Evolutionary conservation across 2,329 filamentous ascomycete genomes (phyloP), one percentile per base, ranked within the genome.

Genomic region (Trichophyton benhamiae): DNA sequence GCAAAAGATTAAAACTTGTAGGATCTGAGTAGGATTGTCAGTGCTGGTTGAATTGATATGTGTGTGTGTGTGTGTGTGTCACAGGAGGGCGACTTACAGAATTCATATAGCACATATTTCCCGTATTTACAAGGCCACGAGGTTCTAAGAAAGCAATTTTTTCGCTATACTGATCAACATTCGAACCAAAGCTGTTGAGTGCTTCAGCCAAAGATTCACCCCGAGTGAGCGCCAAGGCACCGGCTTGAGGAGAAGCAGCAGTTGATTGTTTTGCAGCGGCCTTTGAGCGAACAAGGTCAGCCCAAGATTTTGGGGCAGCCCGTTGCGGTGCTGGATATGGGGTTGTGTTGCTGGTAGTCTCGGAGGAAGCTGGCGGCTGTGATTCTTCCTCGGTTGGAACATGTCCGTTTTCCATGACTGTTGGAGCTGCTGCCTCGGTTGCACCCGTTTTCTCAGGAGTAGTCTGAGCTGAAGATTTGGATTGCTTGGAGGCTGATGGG

Each of bases 91-190:
- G n/a, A 78, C 89, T 77, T 81, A 96, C 92, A 65, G 94, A 96
- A 79, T 97, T 99, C 94, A 99, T 97, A 77, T 99, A 99, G 76
- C 94, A 99, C 89, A 97, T 95, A 72, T 99, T 97, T 58, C 94
- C 94, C 46, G 92, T 95, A 76, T 99, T 99, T 67, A 96, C 88
- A 70, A 99, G 82, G 57, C 94, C 94, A 66, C 92, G 84, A 58
- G 94, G 94, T 75, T 97, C 90, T 58, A 99, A 81, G 70, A 96
- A 96, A 17, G 87, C 80, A 66, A 92, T 78, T 68, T 87, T 89
- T 36, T 82, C 77, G 42, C 74, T 72, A 65, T 78, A 75, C 62
- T 80, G 78, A 55, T 81, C 80, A 42, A 80, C 79, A 62, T 83
- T 81, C 25, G 91, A 84, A 60, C 82, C 83, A 72, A 91, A 94